Percentiles rank a stretch among this genome's conserved stretches.
phyloP scores from a whole-genome alignment of 2,329 filamentous ascomycete genomes.

The Chrysoporthe deuterocubensis region DNA sequence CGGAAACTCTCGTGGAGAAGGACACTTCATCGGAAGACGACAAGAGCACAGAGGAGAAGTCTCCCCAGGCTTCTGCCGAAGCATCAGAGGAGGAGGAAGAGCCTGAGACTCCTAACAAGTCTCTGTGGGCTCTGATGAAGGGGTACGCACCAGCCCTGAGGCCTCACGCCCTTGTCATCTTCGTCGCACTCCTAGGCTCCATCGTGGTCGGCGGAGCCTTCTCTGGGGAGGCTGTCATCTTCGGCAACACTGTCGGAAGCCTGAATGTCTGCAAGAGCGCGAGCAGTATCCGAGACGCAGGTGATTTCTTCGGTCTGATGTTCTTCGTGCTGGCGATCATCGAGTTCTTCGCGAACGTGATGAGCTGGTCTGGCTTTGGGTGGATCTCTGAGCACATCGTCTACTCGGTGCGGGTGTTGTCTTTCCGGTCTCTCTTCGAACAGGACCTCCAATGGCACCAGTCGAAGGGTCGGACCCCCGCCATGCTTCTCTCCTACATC shows the following conservation, averaged over 20 bases:
- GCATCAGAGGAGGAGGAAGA: constrained; percentile 18
- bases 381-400: constrained; percentile 60
- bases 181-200: constrained; percentile 54
- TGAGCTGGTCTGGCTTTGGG: constrained; percentile 61
- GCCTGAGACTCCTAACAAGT: constrained; percentile 24
- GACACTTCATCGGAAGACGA: neutral
- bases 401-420: constrained; percentile 58
- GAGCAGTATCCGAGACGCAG: constrained; percentile 51
- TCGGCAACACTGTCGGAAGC: constrained; percentile 62
- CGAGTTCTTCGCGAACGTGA: constrained; percentile 62
- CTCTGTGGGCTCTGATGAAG: constrained; percentile 17
- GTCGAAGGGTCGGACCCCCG: constrained; percentile 63
- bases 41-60: neutral
- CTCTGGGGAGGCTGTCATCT: constrained; percentile 61
- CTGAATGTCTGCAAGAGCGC: constrained; percentile 57
- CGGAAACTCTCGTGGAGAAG: constrained; percentile 18
- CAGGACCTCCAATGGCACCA: constrained; percentile 70
- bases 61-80: neutral
- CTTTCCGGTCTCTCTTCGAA: constrained; percentile 59
- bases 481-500: constrained; percentile 67
- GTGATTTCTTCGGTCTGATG: constrained; percentile 59
- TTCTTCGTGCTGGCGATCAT: constrained; percentile 65
- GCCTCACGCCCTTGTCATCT: constrained; percentile 34
- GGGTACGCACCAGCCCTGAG: constrained; percentile 24
- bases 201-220: constrained; percentile 61